Percentiles rank a stretch among this genome's conserved stretches.
Evolutionary conservation across 2,329 filamentous ascomycete genomes (phyloP).

Genomic region (Penicillium sp.): DNA sequence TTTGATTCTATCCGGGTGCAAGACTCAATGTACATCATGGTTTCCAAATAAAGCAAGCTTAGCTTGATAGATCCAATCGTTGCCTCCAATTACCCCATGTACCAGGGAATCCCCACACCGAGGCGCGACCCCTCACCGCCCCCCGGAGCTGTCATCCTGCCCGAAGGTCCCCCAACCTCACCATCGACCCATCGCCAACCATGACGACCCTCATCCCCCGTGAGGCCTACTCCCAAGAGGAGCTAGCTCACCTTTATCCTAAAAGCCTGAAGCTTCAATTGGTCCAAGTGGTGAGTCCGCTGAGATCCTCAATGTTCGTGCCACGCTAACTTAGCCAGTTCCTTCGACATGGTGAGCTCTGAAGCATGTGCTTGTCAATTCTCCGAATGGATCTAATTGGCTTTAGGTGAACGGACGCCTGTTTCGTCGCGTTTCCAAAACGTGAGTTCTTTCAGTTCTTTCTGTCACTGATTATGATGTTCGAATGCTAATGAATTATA

Average conservation of each 20-base stretch:
- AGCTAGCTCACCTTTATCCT: conserved; percentile 80
- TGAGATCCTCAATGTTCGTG: not conserved
- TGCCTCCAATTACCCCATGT: not conserved
- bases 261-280: conserved; percentile 75
- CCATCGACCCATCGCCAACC: conserved; percentile 10
- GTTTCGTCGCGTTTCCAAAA: conserved; percentile 87
- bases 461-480: not conserved
- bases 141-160: conserved; percentile 6
- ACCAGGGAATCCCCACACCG: not conserved
- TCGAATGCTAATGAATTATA: conserved; percentile 4
- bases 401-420: conserved; percentile 69
- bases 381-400: conserved; percentile 1
- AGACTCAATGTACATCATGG: not conserved
- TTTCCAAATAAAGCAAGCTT: not conserved
- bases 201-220: conserved; percentile 81
- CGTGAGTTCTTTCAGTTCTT: conserved; percentile 36
- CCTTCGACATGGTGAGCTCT: conserved; percentile 63
- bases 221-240: conserved; percentile 72
- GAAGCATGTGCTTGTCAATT: conserved; percentile 2
- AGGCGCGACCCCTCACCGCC: conserved; percentile 19
- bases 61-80: not conserved
- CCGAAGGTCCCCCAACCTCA: conserved; percentile 1
- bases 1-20: not conserved
- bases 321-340: conserved; percentile 44
- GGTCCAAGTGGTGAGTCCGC: conserved; percentile 69